phyloP scores from a whole-genome alignment of 495 filamentous ascomycete genomes.

The Tuber indicum region DNA sequence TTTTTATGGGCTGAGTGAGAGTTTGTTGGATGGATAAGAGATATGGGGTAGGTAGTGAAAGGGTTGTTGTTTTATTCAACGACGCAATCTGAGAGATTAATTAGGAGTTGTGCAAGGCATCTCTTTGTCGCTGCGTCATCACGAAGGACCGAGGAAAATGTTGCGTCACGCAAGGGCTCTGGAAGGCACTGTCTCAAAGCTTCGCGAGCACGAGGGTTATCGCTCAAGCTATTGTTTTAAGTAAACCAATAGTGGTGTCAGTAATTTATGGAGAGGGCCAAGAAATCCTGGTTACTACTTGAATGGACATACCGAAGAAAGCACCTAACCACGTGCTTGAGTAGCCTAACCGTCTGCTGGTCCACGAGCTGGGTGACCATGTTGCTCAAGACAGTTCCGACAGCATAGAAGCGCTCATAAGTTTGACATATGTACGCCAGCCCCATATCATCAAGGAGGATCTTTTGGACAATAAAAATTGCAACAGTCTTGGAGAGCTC shows the following conservation, averaged over 20 bases:
- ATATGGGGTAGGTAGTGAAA: not conserved
- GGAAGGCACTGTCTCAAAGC: conserved; percentile 94
- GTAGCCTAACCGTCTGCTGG: conserved; percentile 87
- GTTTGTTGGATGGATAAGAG: not conserved
- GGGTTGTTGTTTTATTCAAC: conserved; percentile 49
- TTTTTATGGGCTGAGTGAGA: not conserved
- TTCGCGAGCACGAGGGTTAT: conserved; percentile 93
- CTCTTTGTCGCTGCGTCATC: conserved; percentile 98
- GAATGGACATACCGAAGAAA: conserved; percentile 70
- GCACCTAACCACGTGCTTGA: conserved; percentile 97
- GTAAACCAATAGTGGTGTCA: conserved; percentile 23
- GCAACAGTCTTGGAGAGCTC: conserved; percentile 98
- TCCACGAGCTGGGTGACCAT: conserved; percentile 98
- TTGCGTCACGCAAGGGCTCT: conserved; percentile 91
- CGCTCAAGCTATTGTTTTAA: conserved; percentile 61
- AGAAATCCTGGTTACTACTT: not conserved
- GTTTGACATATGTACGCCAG: conserved; percentile 97
- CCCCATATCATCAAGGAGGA: conserved; percentile 93
- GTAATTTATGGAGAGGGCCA: not conserved
- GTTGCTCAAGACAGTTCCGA: conserved; percentile 94
- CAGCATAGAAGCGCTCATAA: conserved; percentile 98
- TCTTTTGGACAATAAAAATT: conserved; percentile 99
- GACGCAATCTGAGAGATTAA: conserved; percentile 92
- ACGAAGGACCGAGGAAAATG: conserved; percentile 90
- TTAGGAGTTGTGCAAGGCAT: conserved; percentile 89